Base-by-base conservation (phyloP, 176 grass and related monocot genomes). In the Phoenix roebelenii region DNA sequence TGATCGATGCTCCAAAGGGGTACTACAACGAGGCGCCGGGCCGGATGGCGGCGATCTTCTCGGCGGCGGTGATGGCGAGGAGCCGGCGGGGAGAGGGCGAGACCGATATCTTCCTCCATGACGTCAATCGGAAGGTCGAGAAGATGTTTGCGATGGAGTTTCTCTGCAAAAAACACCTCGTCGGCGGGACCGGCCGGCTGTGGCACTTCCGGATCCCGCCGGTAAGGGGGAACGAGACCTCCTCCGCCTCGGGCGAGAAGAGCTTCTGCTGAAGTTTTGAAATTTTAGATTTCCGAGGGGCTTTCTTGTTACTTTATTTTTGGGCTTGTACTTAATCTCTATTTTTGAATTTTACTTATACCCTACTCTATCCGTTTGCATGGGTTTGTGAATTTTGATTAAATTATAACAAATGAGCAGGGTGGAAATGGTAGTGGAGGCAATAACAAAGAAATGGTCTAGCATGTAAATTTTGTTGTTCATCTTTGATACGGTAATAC, bases 11-110 rank as follows among this genome's bases (percentile, higher is more conserved):
- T 17, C 89, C 89, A 17, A 89, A 81, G 59, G 85, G 90, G 3
- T 85, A 77, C 65, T 85, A 76, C 58, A 48, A 79, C 1, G 22
- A 82, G 9, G 78, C 85, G 55, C 85, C 85, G 0, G 90, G 90
- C 18, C 71, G 90, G 77, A 95, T 95, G 90, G 86, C 82, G 5
- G 90, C 85, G 39, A 86, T 89, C 15, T 95, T 79, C 70, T 83
- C 85, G 9, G 78, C 76, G 25, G 79, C 70, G 0, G 70, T 76
- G 50, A 67, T 95, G 66, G 90, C 72, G 15, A 71, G 82, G 23
- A 55, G 49, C 51, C 66, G 82, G 30, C 67, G 52, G 9, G 78
- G 77, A n/a, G 78, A 80, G 29, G 75, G 74, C 2, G 72, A 83
- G 15, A 95, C 85, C 22, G 81, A 95, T 70, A 74, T 95, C 15